A percentile compares a stretch with the other conserved stretches of the same genome.
Evolutionary conservation across 306 rosid species (phyloP).

Genomic region (Gastrolobium bilobum): DNA sequence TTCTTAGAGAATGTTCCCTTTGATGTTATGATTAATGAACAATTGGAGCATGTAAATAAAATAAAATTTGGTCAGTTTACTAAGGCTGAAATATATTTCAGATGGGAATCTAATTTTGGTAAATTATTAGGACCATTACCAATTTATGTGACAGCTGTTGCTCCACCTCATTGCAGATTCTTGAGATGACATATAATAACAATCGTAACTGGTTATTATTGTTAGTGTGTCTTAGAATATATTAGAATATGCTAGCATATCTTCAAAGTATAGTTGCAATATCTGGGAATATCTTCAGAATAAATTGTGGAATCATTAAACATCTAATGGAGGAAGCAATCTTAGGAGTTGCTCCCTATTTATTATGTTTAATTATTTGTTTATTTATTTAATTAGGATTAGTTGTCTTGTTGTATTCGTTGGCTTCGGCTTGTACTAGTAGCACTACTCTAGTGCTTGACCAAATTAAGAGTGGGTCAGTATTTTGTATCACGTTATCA

Average conservation of each 20-base stretch:
- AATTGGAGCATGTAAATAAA: conserved; percentile 6
- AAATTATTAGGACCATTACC: not conserved
- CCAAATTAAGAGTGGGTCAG: conserved; percentile 7
- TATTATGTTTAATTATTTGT: not conserved
- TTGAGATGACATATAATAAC: not conserved
- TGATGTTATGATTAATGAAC: not conserved
- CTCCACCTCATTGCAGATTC: conserved; percentile 15
- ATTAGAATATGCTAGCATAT: not conserved
- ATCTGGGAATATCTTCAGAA: not conserved
- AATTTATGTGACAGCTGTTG: conserved; percentile 18
- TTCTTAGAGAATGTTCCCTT: not conserved
- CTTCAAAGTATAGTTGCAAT: not conserved
- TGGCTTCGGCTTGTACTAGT: not conserved
- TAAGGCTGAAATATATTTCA: conserved; percentile 2
- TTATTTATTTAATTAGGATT: not conserved
- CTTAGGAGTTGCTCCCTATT: conserved; percentile 1
- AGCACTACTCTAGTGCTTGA: not conserved
- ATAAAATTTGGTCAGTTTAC: conserved; percentile 2
- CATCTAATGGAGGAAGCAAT: not conserved
- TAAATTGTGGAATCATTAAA: not conserved
- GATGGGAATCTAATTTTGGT: not conserved
- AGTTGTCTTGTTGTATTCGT: not conserved
- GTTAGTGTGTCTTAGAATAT: not conserved
- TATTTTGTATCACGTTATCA: not conserved
- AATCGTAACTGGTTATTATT: not conserved